Percentiles rank a stretch among this genome's conserved stretches.
Evolutionary conservation across 2,329 filamentous ascomycete genomes (phyloP).

Genomic region (Chaetomium globosum): DNA sequence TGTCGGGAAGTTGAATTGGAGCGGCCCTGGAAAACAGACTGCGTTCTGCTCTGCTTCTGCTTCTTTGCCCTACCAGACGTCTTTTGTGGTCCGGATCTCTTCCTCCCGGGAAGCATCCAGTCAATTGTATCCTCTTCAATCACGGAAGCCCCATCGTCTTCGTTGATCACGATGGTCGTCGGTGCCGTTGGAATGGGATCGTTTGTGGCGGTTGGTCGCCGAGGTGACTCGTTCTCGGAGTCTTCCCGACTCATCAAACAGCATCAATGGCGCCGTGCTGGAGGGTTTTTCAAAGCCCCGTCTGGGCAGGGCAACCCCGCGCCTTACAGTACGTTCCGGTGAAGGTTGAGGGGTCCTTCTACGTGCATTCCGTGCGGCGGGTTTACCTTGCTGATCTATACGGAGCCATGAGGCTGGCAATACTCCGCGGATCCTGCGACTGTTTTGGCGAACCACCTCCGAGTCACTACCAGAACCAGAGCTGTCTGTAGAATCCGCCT

Average conservation of each 20-base stretch:
- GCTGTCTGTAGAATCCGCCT: constrained; percentile 28
- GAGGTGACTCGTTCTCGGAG: constrained; percentile 37
- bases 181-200: background rate
- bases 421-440: constrained; percentile 59
- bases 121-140: constrained; percentile 59
- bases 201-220: background rate
- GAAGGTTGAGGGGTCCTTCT: constrained; percentile 43
- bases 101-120: constrained; percentile 51
- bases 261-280: constrained; percentile 43
- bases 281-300: constrained; percentile 40
- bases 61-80: constrained; percentile 40
- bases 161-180: constrained; percentile 15
- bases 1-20: constrained; percentile 37
- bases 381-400: constrained; percentile 52
- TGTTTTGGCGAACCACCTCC: constrained; percentile 46
- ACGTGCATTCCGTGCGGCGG: constrained; percentile 40
- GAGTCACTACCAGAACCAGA: constrained; percentile 48
- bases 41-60: constrained; percentile 38
- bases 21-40: constrained; percentile 40
- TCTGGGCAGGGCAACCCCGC: constrained; percentile 55
- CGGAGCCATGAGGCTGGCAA: constrained; percentile 69
- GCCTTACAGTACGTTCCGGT: constrained; percentile 46
- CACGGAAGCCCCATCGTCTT: constrained; percentile 40
- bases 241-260: constrained; percentile 55
- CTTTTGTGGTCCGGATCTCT: constrained; percentile 42